Evolutionary conservation across 495 filamentous ascomycete species (phyloP).

Genomic region (Achaetomiella virescens): DNA sequence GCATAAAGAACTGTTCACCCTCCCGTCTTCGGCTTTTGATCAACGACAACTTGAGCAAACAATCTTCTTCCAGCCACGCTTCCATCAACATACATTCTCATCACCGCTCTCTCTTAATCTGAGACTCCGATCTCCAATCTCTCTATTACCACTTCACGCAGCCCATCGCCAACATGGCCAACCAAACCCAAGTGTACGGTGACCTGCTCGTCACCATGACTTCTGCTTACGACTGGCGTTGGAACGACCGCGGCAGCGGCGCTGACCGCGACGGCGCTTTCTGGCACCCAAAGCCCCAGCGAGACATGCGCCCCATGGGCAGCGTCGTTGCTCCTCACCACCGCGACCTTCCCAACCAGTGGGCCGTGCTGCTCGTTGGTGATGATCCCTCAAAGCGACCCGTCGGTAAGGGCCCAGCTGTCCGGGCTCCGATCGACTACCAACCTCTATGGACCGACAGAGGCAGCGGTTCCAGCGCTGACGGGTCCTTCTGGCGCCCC

Average conservation of each 20-base stretch:
- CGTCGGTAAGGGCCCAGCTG: background rate
- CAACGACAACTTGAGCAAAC: too few species aligned
- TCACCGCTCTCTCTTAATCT: too few species aligned
- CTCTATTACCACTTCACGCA: too few species aligned
- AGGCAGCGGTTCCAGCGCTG: background rate
- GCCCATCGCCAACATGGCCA: too few species aligned
- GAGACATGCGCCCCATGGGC: background rate
- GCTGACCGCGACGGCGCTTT: background rate
- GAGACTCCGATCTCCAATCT: too few species aligned
- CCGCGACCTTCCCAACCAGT: background rate
- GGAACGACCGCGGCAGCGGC: slow-evolving; percentile 1
- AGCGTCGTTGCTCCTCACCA: background rate
- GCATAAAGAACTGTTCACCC: too few species aligned
- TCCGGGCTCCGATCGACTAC: background rate
- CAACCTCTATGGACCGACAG: background rate
- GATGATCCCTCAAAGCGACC: background rate
- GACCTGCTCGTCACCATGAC: background rate
- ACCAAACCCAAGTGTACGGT: background rate
- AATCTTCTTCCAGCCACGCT: too few species aligned
- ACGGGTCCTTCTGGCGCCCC: slow-evolving; percentile 6
- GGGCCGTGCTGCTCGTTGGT: slow-evolving; percentile 4
- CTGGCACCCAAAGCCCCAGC: slow-evolving; percentile 2
- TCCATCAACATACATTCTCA: too few species aligned
- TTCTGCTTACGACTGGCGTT: background rate
- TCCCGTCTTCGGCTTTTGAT: too few species aligned